These are phyloP conservation scores for Suillus occidentalis DNA, from an alignment of 768 basidiomycete genomes.

Conservation along the genomic window DNA sequence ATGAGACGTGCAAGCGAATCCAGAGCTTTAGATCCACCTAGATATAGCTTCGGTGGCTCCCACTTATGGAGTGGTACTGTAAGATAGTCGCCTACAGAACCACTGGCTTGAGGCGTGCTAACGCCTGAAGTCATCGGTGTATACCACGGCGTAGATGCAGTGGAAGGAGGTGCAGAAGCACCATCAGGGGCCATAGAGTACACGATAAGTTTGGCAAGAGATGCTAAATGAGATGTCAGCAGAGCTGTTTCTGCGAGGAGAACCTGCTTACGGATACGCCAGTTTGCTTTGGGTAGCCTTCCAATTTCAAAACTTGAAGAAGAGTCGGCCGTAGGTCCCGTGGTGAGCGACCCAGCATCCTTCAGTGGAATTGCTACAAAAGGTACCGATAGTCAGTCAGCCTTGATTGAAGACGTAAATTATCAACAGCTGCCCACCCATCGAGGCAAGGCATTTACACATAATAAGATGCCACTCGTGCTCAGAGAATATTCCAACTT, in stretches of 20 bases:
- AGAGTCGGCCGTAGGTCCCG: conserved; percentile 73
- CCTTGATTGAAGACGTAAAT: conserved; percentile 4
- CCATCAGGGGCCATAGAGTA: conserved; percentile 83
- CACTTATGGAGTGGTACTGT: conserved; percentile 57
- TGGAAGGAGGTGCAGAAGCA: conserved; percentile 54
- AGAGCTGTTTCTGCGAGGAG: neutral
- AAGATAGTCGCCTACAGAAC: conserved; percentile 53
- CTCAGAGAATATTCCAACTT: conserved; percentile 80
- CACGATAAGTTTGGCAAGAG: conserved; percentile 81
- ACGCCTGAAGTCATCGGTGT: conserved; percentile 69
- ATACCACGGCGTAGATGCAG: conserved; percentile 67
- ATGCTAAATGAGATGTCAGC: conserved; percentile 43
- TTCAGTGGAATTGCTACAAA: conserved; percentile 68
- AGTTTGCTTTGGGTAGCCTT: conserved; percentile 67
- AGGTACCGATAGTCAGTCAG: conserved; percentile 6
- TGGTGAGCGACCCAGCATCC: conserved; percentile 71
- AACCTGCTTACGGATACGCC: conserved; percentile 63
- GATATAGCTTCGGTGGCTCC: conserved; percentile 44
- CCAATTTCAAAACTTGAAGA: conserved; percentile 53
- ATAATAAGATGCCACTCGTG: conserved; percentile 84
- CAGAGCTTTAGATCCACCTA: conserved; percentile 83
- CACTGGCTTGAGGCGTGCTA: conserved; percentile 31
- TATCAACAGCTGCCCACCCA: conserved; percentile 51
- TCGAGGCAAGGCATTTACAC: conserved; percentile 83
- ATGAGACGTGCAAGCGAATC: conserved; percentile 85